A percentile compares a stretch with the other conserved stretches of the same genome.
phyloP scores from a whole-genome alignment of 1,284 basidiomycete species.

The Cronartium quercuum region DNA sequence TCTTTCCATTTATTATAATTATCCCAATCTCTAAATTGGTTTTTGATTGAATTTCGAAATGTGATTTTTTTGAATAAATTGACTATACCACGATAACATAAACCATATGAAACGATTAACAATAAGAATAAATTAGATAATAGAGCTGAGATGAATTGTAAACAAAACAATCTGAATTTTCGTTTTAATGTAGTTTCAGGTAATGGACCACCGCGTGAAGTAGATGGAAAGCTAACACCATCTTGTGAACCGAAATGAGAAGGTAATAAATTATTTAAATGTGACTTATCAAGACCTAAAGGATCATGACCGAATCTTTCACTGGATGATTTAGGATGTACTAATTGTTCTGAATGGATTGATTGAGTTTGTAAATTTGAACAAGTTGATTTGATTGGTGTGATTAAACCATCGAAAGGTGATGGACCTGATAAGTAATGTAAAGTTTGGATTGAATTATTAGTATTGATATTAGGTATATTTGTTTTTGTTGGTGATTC shows the following conservation, averaged over 20 bases:
- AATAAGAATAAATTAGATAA: slow-evolving; percentile 56
- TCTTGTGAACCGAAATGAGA: slow-evolving; percentile 43
- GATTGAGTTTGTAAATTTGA: background rate
- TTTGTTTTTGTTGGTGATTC: background rate
- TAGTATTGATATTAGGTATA: background rate
- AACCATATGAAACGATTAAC: slow-evolving; percentile 51
- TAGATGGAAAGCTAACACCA: slow-evolving; percentile 43
- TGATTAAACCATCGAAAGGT: background rate
- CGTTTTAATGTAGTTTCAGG: slow-evolving; percentile 43
- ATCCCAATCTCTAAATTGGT: slow-evolving; percentile 54
- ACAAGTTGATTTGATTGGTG: background rate
- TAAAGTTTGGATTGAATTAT: background rate
- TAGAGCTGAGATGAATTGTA: slow-evolving; percentile 53
- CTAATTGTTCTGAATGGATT: background rate
- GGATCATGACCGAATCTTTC: slow-evolving; percentile 2
- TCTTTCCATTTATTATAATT: slow-evolving; percentile 53
- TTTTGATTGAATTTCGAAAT: background rate
- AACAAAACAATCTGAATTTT: slow-evolving; percentile 51
- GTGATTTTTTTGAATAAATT: slow-evolving; percentile 39
- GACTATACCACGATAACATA: slow-evolving; percentile 41
- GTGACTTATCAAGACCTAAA: background rate
- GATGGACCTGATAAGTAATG: slow-evolving; percentile 6
- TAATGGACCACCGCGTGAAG: slow-evolving; percentile 44
- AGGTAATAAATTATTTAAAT: slow-evolving; percentile 40
- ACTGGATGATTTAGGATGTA: background rate